Base-by-base conservation (phyloP, 1,284 basidiomycete genomes). In the Schizopora paradoxa region DNA sequence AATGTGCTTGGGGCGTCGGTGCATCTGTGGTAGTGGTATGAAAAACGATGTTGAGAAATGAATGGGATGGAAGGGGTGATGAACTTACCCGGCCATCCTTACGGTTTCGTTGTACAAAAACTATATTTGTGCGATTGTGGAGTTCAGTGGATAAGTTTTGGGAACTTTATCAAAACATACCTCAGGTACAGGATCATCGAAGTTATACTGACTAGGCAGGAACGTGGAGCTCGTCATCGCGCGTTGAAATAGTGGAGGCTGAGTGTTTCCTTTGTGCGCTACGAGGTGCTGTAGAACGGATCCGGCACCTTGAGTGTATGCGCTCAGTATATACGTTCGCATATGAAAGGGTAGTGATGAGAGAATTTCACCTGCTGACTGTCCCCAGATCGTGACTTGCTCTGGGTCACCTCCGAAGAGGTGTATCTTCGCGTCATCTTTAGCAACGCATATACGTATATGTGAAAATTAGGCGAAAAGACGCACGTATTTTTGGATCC, bases 381-480 rank as follows among this genome's bases (percentile, higher is more conserved):
- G 46, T 1, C 65, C 63, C 58, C 60, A 64, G 10, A 66, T 61
- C 0, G 61, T 64, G 10, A 66, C 63, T 33, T 56, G 56, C 5
- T 45, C 41, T 3, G 59, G 57, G 43, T 66, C 60, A 2, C 66
- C 66, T 2, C 61, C 60, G 41, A 64, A 63, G 18, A 55, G 53
- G 6, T 51, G 45, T 21, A 61, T 58, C 55, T 56, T 29, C 13
- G n/a, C 10, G 22, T 6, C 2, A 6, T n/a, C 16, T 13, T n/a
- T 21, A 4, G 37, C 13, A 21, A 48, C 1, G n/a, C 5, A 14
- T 10, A 11, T 31, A 4, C 3, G 16, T 27, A 18, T 16, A 31
- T 22, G 7, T 21, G 11, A 27, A 43, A 49, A n/a, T n/a, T n/a
- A n/a, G n/a, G 26, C 41, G 45, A 14, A 6, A 21, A 18, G 8